A percentile compares a stretch with the other conserved stretches of the same genome.
These are phyloP conservation scores for Porogramme epimiltina DNA, from an alignment of 1,284 basidiomycete species.

Conservation along the genomic window DNA sequence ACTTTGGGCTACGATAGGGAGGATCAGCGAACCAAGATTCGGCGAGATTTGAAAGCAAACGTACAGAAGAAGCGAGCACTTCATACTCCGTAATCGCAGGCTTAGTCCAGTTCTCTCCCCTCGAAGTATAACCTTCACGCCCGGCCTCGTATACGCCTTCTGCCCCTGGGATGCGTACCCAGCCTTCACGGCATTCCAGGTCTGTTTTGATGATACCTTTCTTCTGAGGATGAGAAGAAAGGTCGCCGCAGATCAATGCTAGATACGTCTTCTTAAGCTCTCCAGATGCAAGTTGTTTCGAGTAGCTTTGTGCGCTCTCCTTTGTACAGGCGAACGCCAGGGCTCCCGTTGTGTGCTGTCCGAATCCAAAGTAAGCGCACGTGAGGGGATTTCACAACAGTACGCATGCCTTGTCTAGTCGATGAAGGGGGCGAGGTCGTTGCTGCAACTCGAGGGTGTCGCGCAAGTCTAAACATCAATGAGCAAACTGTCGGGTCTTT, in stretches of 20 bases:
- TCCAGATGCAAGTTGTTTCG: conserved; percentile 52
- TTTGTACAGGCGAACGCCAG: conserved; percentile 55
- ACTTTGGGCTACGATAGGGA: conserved; percentile 38
- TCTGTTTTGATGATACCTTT: conserved; percentile 48
- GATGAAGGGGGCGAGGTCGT: conserved; percentile 49
- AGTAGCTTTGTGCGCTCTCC: conserved; percentile 47
- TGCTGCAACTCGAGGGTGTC: conserved; percentile 34
- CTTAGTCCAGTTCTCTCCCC: conserved; percentile 30
- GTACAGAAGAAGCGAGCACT: conserved; percentile 59
- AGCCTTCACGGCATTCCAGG: conserved; percentile 47
- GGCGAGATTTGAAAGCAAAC: too few species aligned
- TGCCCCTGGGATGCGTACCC: conserved; percentile 29
- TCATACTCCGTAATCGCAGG: conserved; percentile 61
- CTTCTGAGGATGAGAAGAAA: conserved; percentile 42
- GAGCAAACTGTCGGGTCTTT: neutral
- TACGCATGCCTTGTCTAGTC: conserved; percentile 62
- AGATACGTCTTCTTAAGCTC: conserved; percentile 63
- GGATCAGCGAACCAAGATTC: neutral
- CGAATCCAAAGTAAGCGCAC: neutral
- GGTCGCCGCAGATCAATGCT: conserved; percentile 61
- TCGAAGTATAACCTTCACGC: neutral
- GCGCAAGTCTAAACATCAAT: conserved; percentile 39
- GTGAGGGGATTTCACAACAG: neutral
- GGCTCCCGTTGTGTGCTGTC: conserved; percentile 66
- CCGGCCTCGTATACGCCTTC: conserved; percentile 30